These are phyloP conservation scores for Coemansia sp. DNA, from an alignment of 192 early-diverging fungal species.

Conservation along the genomic window DNA sequence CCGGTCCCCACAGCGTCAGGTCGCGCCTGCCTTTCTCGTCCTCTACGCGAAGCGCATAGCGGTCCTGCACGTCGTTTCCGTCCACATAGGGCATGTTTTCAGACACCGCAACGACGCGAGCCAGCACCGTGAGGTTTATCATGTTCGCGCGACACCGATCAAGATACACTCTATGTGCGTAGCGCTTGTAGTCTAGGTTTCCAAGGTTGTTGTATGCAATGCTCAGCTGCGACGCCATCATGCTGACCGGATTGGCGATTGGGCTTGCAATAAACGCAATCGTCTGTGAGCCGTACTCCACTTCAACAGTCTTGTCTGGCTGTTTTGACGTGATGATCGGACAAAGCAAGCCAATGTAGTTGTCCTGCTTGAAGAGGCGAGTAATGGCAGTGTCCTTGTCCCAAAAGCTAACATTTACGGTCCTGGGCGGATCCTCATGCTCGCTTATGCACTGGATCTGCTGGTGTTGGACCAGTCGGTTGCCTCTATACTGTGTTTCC, in stretches of 20 bases:
- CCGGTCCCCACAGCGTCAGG: constrained; percentile 42
- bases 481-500: not conserved
- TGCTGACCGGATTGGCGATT: not conserved
- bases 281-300: constrained; percentile 43
- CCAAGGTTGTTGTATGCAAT: constrained; percentile 36
- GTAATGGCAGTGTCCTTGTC: constrained; percentile 24
- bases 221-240: constrained; percentile 17
- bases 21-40: constrained; percentile 37
- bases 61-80: constrained; percentile 5
- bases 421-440: constrained; percentile 18
- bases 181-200: constrained; percentile 34
- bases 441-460: constrained; percentile 21
- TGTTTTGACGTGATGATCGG: constrained; percentile 3
- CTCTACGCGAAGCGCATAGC: constrained; percentile 41
- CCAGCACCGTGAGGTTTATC: constrained; percentile 38
- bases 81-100: constrained; percentile 31
- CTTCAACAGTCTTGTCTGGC: constrained; percentile 2
- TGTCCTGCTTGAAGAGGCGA: constrained; percentile 25
- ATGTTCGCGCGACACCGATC: constrained; percentile 29
- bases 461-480: not conserved
- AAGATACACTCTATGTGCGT: constrained; percentile 28
- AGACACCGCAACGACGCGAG: constrained; percentile 41
- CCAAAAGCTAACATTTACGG: constrained; percentile 29
- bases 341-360: constrained; percentile 42
- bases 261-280: constrained; percentile 33